A percentile compares a stretch with the other conserved stretches of the same genome.
Conservation (phyloP, 306 rosid species). For the Luffa acutangula region DNA sequence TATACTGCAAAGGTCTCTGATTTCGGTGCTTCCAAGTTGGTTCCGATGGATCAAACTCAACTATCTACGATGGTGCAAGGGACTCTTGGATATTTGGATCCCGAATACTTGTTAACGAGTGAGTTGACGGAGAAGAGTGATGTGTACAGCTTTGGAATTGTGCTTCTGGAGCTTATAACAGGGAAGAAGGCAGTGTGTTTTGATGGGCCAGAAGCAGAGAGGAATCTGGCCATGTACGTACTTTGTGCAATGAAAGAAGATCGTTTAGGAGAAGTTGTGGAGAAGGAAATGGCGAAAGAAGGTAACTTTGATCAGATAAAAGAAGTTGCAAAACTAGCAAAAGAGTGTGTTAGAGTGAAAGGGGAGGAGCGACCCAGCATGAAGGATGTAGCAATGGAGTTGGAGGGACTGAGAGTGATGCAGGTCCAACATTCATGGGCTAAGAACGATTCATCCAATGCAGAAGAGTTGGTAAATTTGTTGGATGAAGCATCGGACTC, state of each 20-base stretch:
- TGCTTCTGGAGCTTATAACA: conserved; percentile 32
- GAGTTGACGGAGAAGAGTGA: conserved; percentile 30
- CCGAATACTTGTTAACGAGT: conserved; percentile 22
- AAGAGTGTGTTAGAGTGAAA: conserved; percentile 17
- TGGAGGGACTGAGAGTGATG: conserved; percentile 22
- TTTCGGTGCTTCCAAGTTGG: conserved; percentile 32
- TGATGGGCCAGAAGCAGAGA: conserved; percentile 1
- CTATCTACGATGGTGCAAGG: conserved; percentile 33
- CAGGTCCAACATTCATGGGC: background rate
- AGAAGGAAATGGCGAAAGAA: background rate
- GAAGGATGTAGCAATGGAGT: conserved; percentile 39
- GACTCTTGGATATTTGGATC: conserved; percentile 34
- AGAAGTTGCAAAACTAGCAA: conserved; percentile 25
- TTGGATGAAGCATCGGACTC: background rate
- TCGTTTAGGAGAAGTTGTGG: conserved; percentile 25
- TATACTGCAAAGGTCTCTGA: conserved; percentile 32
- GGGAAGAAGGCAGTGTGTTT: conserved; percentile 23
- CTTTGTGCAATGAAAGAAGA: conserved; percentile 22
- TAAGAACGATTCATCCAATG: background rate
- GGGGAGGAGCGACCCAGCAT: conserved; percentile 45
- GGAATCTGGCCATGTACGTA: conserved; percentile 26
- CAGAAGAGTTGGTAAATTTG: conserved; percentile 11
- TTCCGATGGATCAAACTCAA: conserved; percentile 24
- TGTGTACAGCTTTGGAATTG: conserved; percentile 44
- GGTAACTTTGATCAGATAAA: conserved; percentile 19